Percentiles rank a stretch among this genome's conserved stretches.
phyloP scores from a whole-genome alignment of 2,329 filamentous ascomycete genomes.

The Aspergillus quadricinctus region DNA sequence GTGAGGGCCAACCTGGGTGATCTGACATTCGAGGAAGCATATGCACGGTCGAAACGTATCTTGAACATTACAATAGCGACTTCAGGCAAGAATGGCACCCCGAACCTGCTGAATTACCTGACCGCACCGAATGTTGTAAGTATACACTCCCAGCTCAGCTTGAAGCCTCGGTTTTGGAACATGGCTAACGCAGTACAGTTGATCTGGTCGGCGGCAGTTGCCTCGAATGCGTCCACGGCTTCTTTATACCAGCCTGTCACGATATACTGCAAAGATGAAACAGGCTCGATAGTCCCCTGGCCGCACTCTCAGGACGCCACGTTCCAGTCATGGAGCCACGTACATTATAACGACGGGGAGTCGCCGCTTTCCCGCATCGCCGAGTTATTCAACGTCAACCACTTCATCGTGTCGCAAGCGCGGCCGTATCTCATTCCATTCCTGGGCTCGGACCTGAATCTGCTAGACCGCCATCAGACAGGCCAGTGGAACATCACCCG shows the following conservation, averaged over 20 bases:
- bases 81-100: constrained; percentile 67
- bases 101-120: constrained; percentile 83
- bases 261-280: constrained; percentile 73
- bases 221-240: constrained; percentile 47
- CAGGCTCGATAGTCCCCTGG: constrained; percentile 71
- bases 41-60: constrained; percentile 75
- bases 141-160: constrained; percentile 20
- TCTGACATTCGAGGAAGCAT: constrained; percentile 89
- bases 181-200: constrained; percentile 47
- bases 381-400: constrained; percentile 87
- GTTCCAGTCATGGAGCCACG: constrained; percentile 65
- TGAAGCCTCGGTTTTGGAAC: neutral
- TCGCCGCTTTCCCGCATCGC: constrained; percentile 67
- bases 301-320: constrained; percentile 56
- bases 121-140: constrained; percentile 87
- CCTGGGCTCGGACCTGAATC: constrained; percentile 73
- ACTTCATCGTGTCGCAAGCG: constrained; percentile 91
- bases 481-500: constrained; percentile 57
- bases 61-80: constrained; percentile 89
- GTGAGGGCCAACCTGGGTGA: constrained; percentile 82
- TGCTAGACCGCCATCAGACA: constrained; percentile 59
- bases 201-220: constrained; percentile 46
- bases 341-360: constrained; percentile 62
- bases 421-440: constrained; percentile 86
- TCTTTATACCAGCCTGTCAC: constrained; percentile 63